Percentiles rank a stretch among this genome's conserved stretches.
Conservation (phyloP, 306 rosid genomes). For the Glycine tomentella region DNA sequence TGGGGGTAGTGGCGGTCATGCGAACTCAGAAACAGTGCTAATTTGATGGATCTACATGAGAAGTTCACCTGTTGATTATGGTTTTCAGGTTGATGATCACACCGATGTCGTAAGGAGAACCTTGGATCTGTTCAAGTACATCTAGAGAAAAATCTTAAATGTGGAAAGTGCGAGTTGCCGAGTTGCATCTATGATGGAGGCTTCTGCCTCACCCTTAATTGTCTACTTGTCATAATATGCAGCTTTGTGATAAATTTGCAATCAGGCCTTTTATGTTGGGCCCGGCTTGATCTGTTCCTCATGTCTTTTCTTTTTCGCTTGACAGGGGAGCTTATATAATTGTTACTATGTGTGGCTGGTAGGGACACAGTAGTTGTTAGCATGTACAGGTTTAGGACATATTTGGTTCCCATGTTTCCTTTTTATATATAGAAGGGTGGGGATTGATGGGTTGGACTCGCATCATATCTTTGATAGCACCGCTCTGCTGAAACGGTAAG, state of each 20-base stretch:
- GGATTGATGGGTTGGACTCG: slow-evolving; percentile 47
- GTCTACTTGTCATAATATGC: slow-evolving; percentile 43
- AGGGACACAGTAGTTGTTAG: slow-evolving; percentile 42
- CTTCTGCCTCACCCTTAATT: slow-evolving; percentile 33
- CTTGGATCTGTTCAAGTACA: slow-evolving; percentile 37
- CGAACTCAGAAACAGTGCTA: slow-evolving; percentile 84
- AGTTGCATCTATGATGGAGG: slow-evolving; percentile 46
- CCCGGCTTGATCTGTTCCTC: slow-evolving; percentile 55
- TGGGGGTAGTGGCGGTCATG: slow-evolving; percentile 64
- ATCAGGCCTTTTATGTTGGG: slow-evolving; percentile 52
- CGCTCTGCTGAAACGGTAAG: slow-evolving; percentile 41
- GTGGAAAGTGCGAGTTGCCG: slow-evolving; percentile 29
- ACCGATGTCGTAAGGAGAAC: background rate
- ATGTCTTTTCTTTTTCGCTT: slow-evolving; percentile 45
- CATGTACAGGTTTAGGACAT: slow-evolving; percentile 65
- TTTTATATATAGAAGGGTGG: slow-evolving; percentile 48
- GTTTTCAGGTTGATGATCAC: slow-evolving; percentile 39
- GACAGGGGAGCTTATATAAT: slow-evolving; percentile 64
- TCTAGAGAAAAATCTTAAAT: slow-evolving; percentile 33
- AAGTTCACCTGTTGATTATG: slow-evolving; percentile 33
- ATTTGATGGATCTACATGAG: slow-evolving; percentile 51
- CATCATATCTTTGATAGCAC: slow-evolving; percentile 40
- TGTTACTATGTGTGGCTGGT: slow-evolving; percentile 58
- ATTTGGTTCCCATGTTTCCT: slow-evolving; percentile 58
- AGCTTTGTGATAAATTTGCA: slow-evolving; percentile 53